A percentile compares a stretch with the other conserved stretches of the same genome.
phyloP scores from a whole-genome alignment of 257 asterid species.

The Solanum arcanum region DNA sequence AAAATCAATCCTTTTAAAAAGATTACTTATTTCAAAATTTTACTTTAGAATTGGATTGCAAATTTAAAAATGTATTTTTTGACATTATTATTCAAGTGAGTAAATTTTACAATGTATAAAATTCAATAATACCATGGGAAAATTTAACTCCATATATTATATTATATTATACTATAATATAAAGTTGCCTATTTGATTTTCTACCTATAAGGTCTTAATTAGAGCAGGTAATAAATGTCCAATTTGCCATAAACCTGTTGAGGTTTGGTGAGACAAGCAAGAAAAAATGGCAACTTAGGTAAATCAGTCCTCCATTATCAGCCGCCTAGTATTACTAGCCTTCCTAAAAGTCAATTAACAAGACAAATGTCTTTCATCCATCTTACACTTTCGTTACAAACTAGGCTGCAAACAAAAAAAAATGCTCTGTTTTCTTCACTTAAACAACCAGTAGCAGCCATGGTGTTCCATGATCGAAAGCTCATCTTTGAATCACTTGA shows the following conservation, averaged over 20 bases:
- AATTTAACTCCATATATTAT: background rate
- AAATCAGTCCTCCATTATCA: background rate
- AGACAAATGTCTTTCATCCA: background rate
- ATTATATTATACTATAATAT: background rate
- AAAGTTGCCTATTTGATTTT: background rate
- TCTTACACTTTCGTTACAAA: constrained; percentile 8
- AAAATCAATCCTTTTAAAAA: background rate
- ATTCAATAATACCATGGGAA: background rate
- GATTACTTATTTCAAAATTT: background rate
- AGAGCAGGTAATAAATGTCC: background rate
- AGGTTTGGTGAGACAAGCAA: background rate
- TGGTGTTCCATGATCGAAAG: constrained; percentile 33
- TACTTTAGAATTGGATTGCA: background rate
- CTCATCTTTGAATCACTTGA: constrained; percentile 10
- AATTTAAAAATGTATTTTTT: too few relatives aligned
- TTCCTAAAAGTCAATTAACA: constrained; percentile 15
- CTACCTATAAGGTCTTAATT: background rate
- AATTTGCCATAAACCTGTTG: background rate
- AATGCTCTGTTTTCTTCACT: background rate
- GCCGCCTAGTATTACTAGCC: background rate
- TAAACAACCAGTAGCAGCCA: constrained; percentile 1
- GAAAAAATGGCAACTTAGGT: background rate
- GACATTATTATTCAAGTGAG: background rate
- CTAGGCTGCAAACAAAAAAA: background rate
- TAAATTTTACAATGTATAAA: background rate